Evolutionary conservation across 2,329 filamentous ascomycete genomes (phyloP).

Genomic region (Cordyceps farinosa): DNA sequence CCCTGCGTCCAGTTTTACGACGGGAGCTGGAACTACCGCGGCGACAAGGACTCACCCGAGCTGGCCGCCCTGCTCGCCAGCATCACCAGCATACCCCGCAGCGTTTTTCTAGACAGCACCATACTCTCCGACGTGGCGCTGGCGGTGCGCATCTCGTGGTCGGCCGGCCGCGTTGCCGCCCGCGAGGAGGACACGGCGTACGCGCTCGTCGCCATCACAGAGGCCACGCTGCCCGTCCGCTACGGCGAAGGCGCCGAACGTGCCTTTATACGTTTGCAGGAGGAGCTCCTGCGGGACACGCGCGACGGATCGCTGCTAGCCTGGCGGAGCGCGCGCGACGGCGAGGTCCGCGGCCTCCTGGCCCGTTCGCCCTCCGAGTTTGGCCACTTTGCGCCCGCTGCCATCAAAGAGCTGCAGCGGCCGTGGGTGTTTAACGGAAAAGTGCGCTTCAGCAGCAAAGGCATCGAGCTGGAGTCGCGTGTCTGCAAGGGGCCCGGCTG

Average conservation of each 20-base stretch:
- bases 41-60: conserved; percentile 7
- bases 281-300: conserved; percentile 14
- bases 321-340: conserved; percentile 6
- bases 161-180: background rate
- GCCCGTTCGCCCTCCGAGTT: conserved; percentile 15
- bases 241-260: conserved; percentile 11
- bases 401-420: background rate
- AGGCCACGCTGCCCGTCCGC: background rate
- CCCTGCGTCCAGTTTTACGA: conserved; percentile 12
- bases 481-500: background rate
- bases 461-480: conserved; percentile 13
- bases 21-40: conserved; percentile 8
- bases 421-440: conserved; percentile 15
- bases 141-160: conserved; percentile 14
- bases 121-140: conserved; percentile 7
- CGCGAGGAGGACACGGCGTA: conserved; percentile 15
- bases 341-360: conserved; percentile 8
- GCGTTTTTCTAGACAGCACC: background rate
- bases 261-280: conserved; percentile 14
- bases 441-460: conserved; percentile 12
- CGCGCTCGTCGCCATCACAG: conserved; percentile 12
- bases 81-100: conserved; percentile 13
- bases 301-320: conserved; percentile 16
- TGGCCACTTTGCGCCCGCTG: conserved; percentile 6
- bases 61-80: background rate